These are phyloP conservation scores for Yueomyces sp. DNA, from an alignment of 805 yeast genomes.

Conservation along the genomic window DNA sequence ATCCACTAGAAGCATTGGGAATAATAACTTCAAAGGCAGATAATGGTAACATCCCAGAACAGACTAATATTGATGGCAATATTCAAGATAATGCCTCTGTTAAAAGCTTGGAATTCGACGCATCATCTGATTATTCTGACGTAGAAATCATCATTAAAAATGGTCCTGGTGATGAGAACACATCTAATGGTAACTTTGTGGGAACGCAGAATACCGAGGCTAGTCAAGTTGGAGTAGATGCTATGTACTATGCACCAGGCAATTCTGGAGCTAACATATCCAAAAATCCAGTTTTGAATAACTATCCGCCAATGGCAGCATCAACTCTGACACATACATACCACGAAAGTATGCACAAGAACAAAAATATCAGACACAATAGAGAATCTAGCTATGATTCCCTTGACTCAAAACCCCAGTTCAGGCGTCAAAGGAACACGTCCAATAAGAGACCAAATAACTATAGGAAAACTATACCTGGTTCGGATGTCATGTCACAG, in stretches of 20 bases:
- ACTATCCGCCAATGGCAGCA: conserved; percentile 15
- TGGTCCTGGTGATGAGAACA: background rate
- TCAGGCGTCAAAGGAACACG: conserved; percentile 1
- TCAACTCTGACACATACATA: conserved; percentile 13
- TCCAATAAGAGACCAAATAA: background rate
- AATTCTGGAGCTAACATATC: background rate
- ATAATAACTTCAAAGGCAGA: conserved; percentile 1
- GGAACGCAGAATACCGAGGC: background rate
- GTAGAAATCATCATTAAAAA: conserved; percentile 1
- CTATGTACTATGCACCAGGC: background rate
- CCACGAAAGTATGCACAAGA: background rate
- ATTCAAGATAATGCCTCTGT: background rate
- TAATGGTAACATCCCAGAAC: background rate
- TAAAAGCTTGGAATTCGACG: background rate
- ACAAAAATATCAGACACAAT: background rate
- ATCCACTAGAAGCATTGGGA: conserved; percentile 8
- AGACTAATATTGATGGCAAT: background rate
- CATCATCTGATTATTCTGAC: background rate
- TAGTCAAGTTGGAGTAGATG: background rate
- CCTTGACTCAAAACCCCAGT: conserved; percentile 1
- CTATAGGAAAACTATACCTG: conserved; percentile 27
- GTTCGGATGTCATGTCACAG: conserved; percentile 69
- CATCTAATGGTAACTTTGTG: background rate
- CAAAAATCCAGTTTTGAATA: background rate
- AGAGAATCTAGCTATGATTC: background rate